Base-by-base conservation (phyloP, 116 monocot species). In the Zostera marina region DNA sequence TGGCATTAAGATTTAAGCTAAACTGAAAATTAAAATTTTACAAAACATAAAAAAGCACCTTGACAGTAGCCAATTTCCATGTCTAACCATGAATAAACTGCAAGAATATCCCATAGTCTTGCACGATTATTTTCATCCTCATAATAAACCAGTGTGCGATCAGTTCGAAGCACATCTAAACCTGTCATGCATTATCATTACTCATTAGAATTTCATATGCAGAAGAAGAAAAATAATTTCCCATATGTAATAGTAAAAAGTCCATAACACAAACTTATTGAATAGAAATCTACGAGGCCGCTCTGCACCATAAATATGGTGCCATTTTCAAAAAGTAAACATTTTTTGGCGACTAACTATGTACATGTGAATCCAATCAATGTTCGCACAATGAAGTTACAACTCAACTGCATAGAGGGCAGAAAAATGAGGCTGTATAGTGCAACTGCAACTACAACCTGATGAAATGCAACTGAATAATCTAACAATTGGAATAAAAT, bases 41-140 rank as follows among this genome's bases (percentile, higher is more conserved):
- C 19, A 23, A 51, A 16, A 51, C 16, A 32, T 56, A 0, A 54
- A 53, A n/a, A 61, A 49, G 67, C 56, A 93, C 93, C 93, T 77
- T 93, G 93, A 66, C 87, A 87, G 58, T 93, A 93, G 52, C 88
- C 84, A 67, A 93, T 84, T 43, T 93, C 93, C 58, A 41, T 83
- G 54, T 93, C 88, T 51, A 81, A 66, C 93, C 93, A 93, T 64
- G 93, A 87, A 71, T 93, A 93, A 60, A 93, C 63, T 24, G 88
- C 78, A 15, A 93, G 70, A 11, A 93, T 76, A 66, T 93, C 88
- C 87, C 87, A 93, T 52, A 93, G 74, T 59, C 66, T 84, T 49
- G 88, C 72, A 59, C 57, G 76, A 73, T 93, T 81, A 52, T 68
- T 65, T 70, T 72, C 53, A 44, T 53, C 75, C 72, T 93, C 84